These are phyloP conservation scores for Lactarius akahatsu DNA, from an alignment of 768 basidiomycete genomes.

Conservation along the genomic window DNA sequence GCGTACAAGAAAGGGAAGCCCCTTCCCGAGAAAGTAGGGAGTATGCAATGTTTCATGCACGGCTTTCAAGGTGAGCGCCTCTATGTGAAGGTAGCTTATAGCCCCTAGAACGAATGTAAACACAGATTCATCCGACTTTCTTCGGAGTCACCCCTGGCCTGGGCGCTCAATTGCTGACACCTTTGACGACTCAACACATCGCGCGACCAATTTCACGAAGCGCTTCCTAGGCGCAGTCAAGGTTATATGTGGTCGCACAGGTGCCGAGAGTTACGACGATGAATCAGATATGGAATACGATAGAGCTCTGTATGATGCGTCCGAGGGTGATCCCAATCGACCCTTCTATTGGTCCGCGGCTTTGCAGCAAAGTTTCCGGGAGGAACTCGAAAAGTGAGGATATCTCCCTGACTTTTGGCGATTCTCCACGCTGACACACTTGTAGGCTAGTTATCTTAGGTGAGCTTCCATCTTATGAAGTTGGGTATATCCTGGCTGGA, in stretches of 20 bases:
- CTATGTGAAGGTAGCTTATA: neutral
- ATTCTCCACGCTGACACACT: conserved; percentile 25
- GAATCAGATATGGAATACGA: conserved; percentile 76
- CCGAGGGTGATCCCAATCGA: conserved; percentile 55
- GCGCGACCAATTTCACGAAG: conserved; percentile 67
- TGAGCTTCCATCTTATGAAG: conserved; percentile 35
- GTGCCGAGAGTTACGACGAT: conserved; percentile 62
- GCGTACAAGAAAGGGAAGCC: conserved; percentile 81
- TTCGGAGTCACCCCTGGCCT: conserved; percentile 85
- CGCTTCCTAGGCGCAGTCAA: conserved; percentile 66
- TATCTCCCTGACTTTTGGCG: neutral
- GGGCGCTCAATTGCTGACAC: conserved; percentile 82
- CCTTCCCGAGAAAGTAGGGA: conserved; percentile 85
- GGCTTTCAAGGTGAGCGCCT: conserved; percentile 64
- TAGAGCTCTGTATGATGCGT: conserved; percentile 62
- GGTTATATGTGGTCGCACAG: conserved; percentile 83
- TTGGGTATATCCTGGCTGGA: neutral
- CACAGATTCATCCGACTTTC: conserved; percentile 82
- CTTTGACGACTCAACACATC: conserved; percentile 79
- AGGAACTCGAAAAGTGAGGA: conserved; percentile 83
- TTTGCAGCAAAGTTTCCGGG: conserved; percentile 79
- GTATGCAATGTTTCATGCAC: conserved; percentile 85
- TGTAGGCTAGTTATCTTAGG: conserved; percentile 79
- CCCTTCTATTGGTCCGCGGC: conserved; percentile 82
- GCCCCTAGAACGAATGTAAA: neutral